Percentiles rank a stretch among this genome's conserved stretches.
Evolutionary conservation across 768 basidiomycete species (phyloP).

Genomic region (Fomitopsis pulvina): DNA sequence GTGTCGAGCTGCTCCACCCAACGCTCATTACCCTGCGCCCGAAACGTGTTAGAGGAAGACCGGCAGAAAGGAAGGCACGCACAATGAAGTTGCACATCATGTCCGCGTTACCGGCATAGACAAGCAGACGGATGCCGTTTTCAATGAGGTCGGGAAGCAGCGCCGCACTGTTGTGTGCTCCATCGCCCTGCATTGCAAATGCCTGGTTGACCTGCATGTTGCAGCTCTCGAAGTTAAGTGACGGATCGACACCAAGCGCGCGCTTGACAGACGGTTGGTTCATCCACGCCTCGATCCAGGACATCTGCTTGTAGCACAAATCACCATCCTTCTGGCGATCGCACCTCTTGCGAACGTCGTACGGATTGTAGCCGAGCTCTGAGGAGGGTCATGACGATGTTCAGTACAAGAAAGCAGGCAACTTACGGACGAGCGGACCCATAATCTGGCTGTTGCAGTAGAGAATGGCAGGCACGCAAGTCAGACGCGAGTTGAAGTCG

Average conservation of each 20-base stretch:
- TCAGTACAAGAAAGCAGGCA: not conserved
- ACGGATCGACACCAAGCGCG: conserved; percentile 66
- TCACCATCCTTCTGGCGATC: conserved; percentile 63
- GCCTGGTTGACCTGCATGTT: conserved; percentile 76
- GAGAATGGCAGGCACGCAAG: conserved; percentile 52
- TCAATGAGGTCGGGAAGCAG: conserved; percentile 79
- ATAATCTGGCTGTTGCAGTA: conserved; percentile 79
- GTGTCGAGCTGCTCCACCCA: conserved; percentile 66
- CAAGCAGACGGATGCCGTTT: conserved; percentile 74
- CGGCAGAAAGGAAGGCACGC: conserved; percentile 16
- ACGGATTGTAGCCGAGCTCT: conserved; percentile 52
- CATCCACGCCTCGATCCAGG: conserved; percentile 86
- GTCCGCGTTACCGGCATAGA: conserved; percentile 91
- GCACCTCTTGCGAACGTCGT: conserved; percentile 60
- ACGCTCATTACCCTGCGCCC: conserved; percentile 64
- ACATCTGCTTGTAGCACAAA: conserved; percentile 74
- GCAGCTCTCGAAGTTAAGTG: conserved; percentile 59
- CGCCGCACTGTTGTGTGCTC: conserved; percentile 73
- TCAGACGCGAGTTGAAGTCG: conserved; percentile 33
- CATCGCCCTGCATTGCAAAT: conserved; percentile 80
- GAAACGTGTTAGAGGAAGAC: not conserved
- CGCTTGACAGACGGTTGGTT: conserved; percentile 72
- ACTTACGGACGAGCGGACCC: conserved; percentile 63
- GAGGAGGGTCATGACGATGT: not conserved
- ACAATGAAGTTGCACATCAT: conserved; percentile 87